Percentiles rank a stretch among this genome's conserved stretches.
Evolutionary conservation across 2,329 filamentous ascomycete genomes (phyloP).

Genomic region (Botryotinia narcissicola): DNA sequence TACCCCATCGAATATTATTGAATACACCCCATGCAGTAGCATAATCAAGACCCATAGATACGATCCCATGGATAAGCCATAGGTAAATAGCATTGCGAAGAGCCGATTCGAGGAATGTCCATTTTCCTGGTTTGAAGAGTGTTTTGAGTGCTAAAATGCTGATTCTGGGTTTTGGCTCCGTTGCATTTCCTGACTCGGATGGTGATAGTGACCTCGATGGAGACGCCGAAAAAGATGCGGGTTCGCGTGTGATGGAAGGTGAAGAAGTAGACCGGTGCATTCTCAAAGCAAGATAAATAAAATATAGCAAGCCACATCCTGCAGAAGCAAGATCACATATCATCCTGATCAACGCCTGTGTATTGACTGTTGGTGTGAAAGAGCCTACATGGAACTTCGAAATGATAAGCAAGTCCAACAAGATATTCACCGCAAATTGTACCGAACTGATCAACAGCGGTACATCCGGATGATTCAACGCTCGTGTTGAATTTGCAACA

Average conservation of each 20-base stretch:
- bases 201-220: background rate
- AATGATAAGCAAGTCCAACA: constrained; percentile 64
- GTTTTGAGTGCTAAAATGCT: constrained; percentile 47
- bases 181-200: background rate
- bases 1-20: constrained; percentile 70
- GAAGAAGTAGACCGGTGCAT: constrained; percentile 19
- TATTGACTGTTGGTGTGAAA: constrained; percentile 56
- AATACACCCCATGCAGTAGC: constrained; percentile 73
- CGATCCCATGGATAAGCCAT: constrained; percentile 65
- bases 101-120: constrained; percentile 63
- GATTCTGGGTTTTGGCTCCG: constrained; percentile 37
- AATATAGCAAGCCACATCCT: constrained; percentile 57
- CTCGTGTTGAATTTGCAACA: constrained; percentile 58
- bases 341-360: constrained; percentile 62
- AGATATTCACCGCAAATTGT: constrained; percentile 65
- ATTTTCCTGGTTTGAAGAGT: constrained; percentile 55
- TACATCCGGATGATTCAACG: constrained; percentile 67
- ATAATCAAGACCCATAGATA: constrained; percentile 61
- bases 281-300: constrained; percentile 43
- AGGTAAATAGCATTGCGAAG: constrained; percentile 68
- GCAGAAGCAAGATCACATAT: constrained; percentile 58
- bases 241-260: background rate
- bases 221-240: background rate
- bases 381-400: constrained; percentile 61
- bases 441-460: constrained; percentile 62